Evolutionary conservation across 306 rosid genomes (phyloP), one percentile per base, ranked within the genome.

Genomic region (Prunus campanulata): DNA sequence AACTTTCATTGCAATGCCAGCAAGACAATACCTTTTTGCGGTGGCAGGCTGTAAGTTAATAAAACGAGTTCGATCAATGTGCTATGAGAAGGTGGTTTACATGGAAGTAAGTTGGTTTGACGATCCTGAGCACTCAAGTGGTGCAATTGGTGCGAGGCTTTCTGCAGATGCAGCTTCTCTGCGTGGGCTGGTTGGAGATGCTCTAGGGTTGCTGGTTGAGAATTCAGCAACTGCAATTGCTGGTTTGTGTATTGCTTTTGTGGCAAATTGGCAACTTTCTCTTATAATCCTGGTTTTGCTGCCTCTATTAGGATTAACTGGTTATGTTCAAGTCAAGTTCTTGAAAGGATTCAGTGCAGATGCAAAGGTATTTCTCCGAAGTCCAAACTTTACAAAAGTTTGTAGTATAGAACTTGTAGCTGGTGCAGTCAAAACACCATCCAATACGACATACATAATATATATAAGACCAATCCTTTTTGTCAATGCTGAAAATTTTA

Each of bases 51-150:
- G 85, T 49, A 87, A 79, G 79, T 79, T 90, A 78, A 89, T 93
- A 55, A 86, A 77, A 70, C 81, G 92, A 76, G 86, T 90, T 65
- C 82, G 97, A 39, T 75, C 86, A 71, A 85, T 85, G 86, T 87
- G 92, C 75, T 93, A 89, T 18, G 85, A 89, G 80, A 90, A 89
- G 83, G 85, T 90, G 69, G 83, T 89, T 82, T 85, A 85, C 83
- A 90, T 88, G 93, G 96, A 93, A 85, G 73, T 87, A 65, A 79
- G 88, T 55, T 90, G 97, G 97, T 93, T 90, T 62, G 97, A 93
- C 56, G 72, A 86, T 60, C 68, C 78, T 16, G 93, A 89, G 72
- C 85, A 93, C 83, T 90, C 96, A 56, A 93, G 93, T 66, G 95
- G 98, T 66, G 78, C 87, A 67, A 87, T 93, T 14, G 94, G 96